Evolutionary conservation across 257 asterid genomes (phyloP), one percentile per base, ranked within the genome.

Genomic region (Solanum chmielewskii): DNA sequence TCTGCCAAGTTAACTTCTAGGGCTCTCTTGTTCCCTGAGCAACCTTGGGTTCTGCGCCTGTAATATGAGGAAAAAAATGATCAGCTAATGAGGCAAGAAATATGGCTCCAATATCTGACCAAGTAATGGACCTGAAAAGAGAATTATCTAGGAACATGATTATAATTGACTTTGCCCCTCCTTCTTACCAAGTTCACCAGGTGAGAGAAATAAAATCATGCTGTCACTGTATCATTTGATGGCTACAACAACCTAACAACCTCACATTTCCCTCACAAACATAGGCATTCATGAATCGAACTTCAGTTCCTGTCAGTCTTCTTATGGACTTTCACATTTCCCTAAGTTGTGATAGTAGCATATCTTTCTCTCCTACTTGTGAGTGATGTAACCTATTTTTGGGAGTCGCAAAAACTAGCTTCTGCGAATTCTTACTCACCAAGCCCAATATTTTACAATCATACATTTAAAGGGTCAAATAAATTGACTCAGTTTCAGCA

Each of bases 1-100:
- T 97, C 99, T 33, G 99, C 95, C 84, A 97, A 90, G 93, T 97
- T 92, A 84, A 97, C 98, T 93, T 97, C 99, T 88, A 95, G 94
- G 69, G 90, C 90, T 91, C 94, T 93, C 95, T 66, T 94, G 93
- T 93, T 95, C 87, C 95, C 98, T 64, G 95, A 93, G 83, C 93
- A 93, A 88, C 97, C 94, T 45, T 93, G 96, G 70, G 95, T 91
- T 93, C 92, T 97, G 88, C 99, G 97, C 86, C 98, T 97, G 95
- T 62, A 88, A 81, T 42, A 85, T 81, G 66, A 49, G 31, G 41
- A 29, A 49, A 80, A 10, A 81, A 31, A 81, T 29, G 39, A 81
- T 81, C 85, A 81, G 45, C 27, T 81, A 31, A 81, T 6, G 85
- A 81, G 45, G 69, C 45, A 81, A 81, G 69, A 81, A 29, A 81